These are phyloP conservation scores for Naegleria gruberi DNA, from an alignment of 208 protist species.

Conservation along the genomic window DNA sequence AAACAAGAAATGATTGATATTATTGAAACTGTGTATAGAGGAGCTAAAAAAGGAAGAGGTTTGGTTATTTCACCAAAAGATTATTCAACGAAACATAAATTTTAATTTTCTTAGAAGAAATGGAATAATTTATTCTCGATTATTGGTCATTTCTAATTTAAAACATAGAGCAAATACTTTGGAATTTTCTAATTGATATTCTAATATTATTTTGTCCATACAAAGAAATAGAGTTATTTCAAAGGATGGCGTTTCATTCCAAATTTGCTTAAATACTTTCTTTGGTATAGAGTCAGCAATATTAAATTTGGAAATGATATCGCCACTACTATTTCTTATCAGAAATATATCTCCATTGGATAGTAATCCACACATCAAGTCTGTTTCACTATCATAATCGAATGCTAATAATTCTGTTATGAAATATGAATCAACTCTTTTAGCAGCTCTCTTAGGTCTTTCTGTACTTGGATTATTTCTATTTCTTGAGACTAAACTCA, in stretches of 20 bases:
- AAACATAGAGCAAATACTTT: not conserved
- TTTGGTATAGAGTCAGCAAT: not conserved
- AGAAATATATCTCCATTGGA: not conserved
- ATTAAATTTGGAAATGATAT: not conserved
- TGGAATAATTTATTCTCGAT: not conserved
- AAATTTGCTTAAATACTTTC: not conserved
- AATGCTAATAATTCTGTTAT: not conserved
- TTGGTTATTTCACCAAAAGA: conserved; percentile 91
- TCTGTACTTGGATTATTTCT: not conserved
- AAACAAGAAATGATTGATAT: conserved; percentile 95
- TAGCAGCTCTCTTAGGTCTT: too few species aligned
- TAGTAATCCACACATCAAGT: not conserved
- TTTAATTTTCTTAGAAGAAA: too few species aligned
- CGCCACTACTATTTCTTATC: not conserved
- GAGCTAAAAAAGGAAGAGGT: conserved; percentile 83
- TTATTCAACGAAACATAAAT: conserved; percentile 87
- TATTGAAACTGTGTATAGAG: conserved; percentile 88
- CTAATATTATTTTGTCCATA: not conserved
- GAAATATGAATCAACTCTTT: not conserved
- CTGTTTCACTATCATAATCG: not conserved
- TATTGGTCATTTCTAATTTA: not conserved
- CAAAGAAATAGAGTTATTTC: not conserved
- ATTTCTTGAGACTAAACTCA: not conserved
- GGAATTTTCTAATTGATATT: not conserved
- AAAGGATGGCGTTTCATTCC: not conserved